Percentiles rank a stretch among this genome's conserved stretches.
Evolutionary conservation across 2,329 filamentous ascomycete genomes (phyloP).

Genomic region (Laburnicola sp.): DNA sequence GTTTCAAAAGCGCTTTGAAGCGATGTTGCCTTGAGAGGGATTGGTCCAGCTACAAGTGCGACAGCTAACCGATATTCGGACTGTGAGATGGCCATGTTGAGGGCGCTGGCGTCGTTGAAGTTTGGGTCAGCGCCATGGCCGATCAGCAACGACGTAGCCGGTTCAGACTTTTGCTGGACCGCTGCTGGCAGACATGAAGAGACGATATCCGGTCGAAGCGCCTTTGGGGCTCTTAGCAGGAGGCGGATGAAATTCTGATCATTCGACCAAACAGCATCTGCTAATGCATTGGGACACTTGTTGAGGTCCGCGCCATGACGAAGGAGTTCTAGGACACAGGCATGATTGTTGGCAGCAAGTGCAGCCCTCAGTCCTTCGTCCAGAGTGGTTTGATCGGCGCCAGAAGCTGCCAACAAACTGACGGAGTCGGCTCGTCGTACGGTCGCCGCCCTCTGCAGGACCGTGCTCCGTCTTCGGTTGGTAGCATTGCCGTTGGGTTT

Average conservation of each 20-base stretch:
- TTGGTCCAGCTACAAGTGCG: conserved; percentile 34
- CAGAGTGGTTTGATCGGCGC: conserved; percentile 41
- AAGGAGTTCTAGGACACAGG: conserved; percentile 39
- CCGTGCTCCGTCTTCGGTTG: conserved; percentile 39
- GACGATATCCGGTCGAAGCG: conserved; percentile 33
- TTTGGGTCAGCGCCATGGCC: conserved; percentile 42
- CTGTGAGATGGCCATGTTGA: conserved; percentile 36
- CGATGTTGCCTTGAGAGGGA: conserved; percentile 24
- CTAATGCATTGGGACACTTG: conserved; percentile 35
- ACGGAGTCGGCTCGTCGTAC: conserved; percentile 35
- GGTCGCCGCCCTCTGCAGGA: conserved; percentile 41
- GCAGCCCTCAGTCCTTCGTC: conserved; percentile 41
- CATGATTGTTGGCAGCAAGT: conserved; percentile 35
- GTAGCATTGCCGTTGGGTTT: conserved; percentile 17
- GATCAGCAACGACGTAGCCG: conserved; percentile 34
- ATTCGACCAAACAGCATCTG: conserved; percentile 35
- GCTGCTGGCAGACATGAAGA: conserved; percentile 39
- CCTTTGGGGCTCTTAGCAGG: conserved; percentile 39
- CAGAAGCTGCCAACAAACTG: conserved; percentile 37
- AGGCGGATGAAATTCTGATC: conserved; percentile 36
- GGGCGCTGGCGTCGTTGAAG: conserved; percentile 37
- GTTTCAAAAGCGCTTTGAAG: conserved; percentile 36
- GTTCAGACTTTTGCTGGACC: conserved; percentile 37
- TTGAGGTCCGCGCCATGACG: conserved; percentile 41
- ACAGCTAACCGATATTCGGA: conserved; percentile 36